These are phyloP conservation scores for Lipomyces yamanashiensis DNA, from an alignment of 805 yeast genomes.

Conservation along the genomic window DNA sequence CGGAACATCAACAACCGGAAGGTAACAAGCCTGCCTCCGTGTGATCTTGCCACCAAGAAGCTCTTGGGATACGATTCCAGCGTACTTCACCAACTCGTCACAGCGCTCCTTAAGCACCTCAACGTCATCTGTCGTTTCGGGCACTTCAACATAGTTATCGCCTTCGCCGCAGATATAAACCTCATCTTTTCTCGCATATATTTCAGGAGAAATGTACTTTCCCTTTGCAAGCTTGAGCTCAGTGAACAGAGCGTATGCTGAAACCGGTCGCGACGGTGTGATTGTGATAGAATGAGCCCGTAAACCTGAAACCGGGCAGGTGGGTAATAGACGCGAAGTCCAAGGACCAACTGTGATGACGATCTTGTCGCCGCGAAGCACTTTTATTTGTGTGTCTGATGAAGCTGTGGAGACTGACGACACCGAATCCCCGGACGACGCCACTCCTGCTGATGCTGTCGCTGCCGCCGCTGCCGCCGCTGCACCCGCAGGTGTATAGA, in stretches of 20 bases:
- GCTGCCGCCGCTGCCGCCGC: slow-evolving; percentile 45
- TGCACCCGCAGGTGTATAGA: slow-evolving; percentile 52
- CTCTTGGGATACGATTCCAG: slow-evolving; percentile 72
- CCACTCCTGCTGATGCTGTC: slow-evolving; percentile 1
- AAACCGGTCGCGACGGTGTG: slow-evolving; percentile 78
- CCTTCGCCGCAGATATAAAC: slow-evolving; percentile 98
- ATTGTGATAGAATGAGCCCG: slow-evolving; percentile 95
- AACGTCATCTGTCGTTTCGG: slow-evolving; percentile 93
- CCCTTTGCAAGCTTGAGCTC: slow-evolving; percentile 75
- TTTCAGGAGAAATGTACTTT: slow-evolving; percentile 85
- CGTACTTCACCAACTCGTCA: slow-evolving; percentile 81
- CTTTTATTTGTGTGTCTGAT: slow-evolving; percentile 5
- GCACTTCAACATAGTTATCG: slow-evolving; percentile 85
- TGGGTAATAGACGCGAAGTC: slow-evolving; percentile 89
- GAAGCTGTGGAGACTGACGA: slow-evolving; percentile 8
- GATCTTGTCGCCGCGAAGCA: slow-evolving; percentile 70
- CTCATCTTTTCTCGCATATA: slow-evolving; percentile 93
- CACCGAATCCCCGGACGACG: slow-evolving; percentile 11
- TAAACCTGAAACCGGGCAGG: slow-evolving; percentile 91
- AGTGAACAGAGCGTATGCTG: slow-evolving; percentile 93
- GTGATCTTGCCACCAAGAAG: slow-evolving; percentile 74
- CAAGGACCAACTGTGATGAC: slow-evolving; percentile 93
- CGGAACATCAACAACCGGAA: slow-evolving; percentile 93
- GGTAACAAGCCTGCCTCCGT: slow-evolving; percentile 89
- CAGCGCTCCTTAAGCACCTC: slow-evolving; percentile 86